Percentiles rank a stretch among this genome's conserved stretches.
Conservation (phyloP, 2,329 filamentous ascomycete species). For the Claviceps fusiformis region DNA sequence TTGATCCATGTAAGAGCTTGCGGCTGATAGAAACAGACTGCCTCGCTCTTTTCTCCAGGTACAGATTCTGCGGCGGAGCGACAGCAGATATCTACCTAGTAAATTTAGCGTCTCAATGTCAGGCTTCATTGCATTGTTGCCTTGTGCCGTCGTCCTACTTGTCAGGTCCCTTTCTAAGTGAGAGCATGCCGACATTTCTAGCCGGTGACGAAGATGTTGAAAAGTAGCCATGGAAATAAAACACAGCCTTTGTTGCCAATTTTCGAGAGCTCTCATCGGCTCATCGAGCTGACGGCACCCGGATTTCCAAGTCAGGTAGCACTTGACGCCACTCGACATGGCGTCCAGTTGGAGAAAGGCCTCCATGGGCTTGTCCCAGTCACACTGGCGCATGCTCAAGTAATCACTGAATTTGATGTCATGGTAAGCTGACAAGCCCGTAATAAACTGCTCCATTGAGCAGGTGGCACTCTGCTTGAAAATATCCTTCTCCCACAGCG, state of each 20-base stretch:
- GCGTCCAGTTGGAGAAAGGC: background rate
- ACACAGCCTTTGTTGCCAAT: background rate
- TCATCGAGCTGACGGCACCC: background rate
- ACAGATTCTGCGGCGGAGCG: background rate
- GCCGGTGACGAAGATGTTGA: background rate
- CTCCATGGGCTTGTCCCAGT: background rate
- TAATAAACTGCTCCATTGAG: background rate
- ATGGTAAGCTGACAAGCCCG: background rate
- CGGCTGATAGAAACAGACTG: background rate
- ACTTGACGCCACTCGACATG: background rate
- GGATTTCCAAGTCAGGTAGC: background rate
- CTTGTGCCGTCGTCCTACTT: background rate
- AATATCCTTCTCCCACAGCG: background rate
- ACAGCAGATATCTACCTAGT: background rate
- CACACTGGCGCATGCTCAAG: background rate
- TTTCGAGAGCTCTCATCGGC: background rate
- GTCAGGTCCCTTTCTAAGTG: background rate
- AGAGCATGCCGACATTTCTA: background rate
- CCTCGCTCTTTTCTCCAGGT: background rate
- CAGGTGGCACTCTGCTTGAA: background rate
- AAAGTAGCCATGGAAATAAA: background rate
- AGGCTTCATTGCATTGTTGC: background rate
- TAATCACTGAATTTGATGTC: background rate
- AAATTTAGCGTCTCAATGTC: background rate
- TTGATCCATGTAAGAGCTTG: background rate